Evolutionary conservation across 2,329 filamentous ascomycete genomes (phyloP), one percentile per base, ranked within the genome.

Genomic region (Pseudogymnoascus destructans): DNA sequence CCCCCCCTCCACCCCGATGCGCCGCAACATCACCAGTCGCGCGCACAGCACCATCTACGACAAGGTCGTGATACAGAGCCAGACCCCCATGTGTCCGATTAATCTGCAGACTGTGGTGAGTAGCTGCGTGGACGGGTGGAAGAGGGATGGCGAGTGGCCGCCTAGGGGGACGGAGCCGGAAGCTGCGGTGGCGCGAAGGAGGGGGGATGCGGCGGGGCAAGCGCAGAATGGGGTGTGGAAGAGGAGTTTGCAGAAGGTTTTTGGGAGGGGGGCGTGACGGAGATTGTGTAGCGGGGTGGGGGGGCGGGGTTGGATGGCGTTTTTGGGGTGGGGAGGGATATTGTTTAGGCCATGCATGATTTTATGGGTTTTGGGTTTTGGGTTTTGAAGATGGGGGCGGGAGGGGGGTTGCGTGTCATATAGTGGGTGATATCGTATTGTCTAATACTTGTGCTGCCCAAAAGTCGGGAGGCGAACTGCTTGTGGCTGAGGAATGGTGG

Each of bases 101-200:
- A 96, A 95, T 65, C 79, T 97, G 0, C 74, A 79, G 27, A 89
- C 95, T 65, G 84, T 96, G 74, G 82, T 88, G 19, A 79, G 82
- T 8, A 82, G 88, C 10, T 87, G 92, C 63, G 90, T 97, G 0
- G 79, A 86, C 25, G 92, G 92, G 42, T 96, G 92, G 92, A 95
- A 95, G 71, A 79, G 88, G 38, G 89, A 93, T 66, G 91, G 90
- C 13, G 89, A 95, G 70, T 97, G 92, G 92, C 91, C 92, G 3
- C 89, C 87, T 1, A 81, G 80, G 64, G 70, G 77, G 0, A 73
- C 73, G 15, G 66, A 77, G 52, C 64, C 75, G 49, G 74, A 79
- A 66, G 69, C 76, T 62, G 72, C 72, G 46, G 68, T 59, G 15
- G 40, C 15, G 23, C 49, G 15, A 35, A 30, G 10, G 52, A 32